Conservation (phyloP, 2,329 filamentous ascomycete genomes). For the Paecilomyces sp. region DNA sequence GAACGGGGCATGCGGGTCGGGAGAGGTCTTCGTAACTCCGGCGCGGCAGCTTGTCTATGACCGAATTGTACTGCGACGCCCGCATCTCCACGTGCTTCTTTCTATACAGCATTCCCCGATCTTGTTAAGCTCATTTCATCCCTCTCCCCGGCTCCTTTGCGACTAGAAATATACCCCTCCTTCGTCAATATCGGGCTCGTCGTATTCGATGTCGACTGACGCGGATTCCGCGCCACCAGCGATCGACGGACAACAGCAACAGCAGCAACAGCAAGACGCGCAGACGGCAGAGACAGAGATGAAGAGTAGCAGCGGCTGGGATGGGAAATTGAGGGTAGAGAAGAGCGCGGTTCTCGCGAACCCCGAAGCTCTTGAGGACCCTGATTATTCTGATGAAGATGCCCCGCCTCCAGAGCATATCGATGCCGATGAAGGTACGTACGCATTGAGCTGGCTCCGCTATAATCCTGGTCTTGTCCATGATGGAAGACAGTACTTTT, state of each 20-base stretch:
- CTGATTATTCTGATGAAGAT: conserved; percentile 72
- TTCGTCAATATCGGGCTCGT: not conserved
- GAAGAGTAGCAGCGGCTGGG: conserved; percentile 40
- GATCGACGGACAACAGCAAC: not conserved
- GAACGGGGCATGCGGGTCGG: not conserved
- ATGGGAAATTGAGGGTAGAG: conserved; percentile 50
- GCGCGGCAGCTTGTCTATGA: not conserved
- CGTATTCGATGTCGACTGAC: conserved; percentile 6
- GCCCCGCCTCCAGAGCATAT: conserved; percentile 66
- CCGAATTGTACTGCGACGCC: not conserved
- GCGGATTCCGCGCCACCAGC: not conserved
- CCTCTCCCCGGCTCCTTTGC: not conserved
- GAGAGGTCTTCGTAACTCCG: not conserved
- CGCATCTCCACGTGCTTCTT: not conserved
- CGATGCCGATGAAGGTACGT: conserved; percentile 71
- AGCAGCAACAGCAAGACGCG: not conserved
- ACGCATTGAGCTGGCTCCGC: conserved; percentile 6
- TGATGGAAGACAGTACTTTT: not conserved
- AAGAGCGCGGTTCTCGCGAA: conserved; percentile 64
- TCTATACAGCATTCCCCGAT: not conserved
- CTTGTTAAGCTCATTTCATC: not conserved
- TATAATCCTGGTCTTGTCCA: conserved; percentile 1
- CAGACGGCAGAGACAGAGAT: conserved; percentile 14
- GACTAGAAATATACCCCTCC: not conserved
- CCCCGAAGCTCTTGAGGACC: conserved; percentile 74